phyloP scores from a whole-genome alignment of 2,329 filamentous ascomycete genomes.

The Ilyonectria robusta region DNA sequence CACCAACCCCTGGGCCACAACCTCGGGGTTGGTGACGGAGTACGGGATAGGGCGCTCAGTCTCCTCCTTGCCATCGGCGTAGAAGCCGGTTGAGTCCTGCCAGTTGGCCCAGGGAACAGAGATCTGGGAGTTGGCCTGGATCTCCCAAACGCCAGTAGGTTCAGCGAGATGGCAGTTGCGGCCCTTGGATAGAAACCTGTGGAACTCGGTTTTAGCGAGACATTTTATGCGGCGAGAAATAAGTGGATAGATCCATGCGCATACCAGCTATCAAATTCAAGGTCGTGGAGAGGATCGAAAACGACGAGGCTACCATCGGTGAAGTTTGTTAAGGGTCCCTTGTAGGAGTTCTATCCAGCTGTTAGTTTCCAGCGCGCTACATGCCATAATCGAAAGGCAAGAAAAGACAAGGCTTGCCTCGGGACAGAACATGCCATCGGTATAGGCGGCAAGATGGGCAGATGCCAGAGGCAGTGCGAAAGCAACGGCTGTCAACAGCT shows the following conservation, averaged over 20 bases:
- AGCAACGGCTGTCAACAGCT: slow-evolving; percentile 18
- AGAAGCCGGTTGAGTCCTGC: slow-evolving; percentile 20
- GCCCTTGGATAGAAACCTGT: slow-evolving; percentile 25
- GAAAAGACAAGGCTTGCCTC: slow-evolving; percentile 7
- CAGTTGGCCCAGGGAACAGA: slow-evolving; percentile 23
- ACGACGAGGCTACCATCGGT: slow-evolving; percentile 11
- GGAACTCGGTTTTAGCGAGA: neutral
- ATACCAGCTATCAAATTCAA: slow-evolving; percentile 29
- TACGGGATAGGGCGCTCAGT: slow-evolving; percentile 24
- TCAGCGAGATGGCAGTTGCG: slow-evolving; percentile 25
- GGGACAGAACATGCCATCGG: slow-evolving; percentile 23
- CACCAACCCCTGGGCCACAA: slow-evolving; percentile 19
- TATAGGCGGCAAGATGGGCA: slow-evolving; percentile 25
- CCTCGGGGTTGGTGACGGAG: slow-evolving; percentile 21
- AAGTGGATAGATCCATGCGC: neutral
- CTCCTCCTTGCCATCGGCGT: slow-evolving; percentile 24
- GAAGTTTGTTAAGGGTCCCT: slow-evolving; percentile 14
- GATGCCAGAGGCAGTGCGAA: slow-evolving; percentile 11
- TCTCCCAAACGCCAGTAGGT: slow-evolving; percentile 24
- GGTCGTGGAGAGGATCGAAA: slow-evolving; percentile 18
- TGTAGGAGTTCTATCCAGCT: slow-evolving; percentile 11
- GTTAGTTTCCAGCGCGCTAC: neutral
- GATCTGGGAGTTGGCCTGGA: slow-evolving; percentile 19
- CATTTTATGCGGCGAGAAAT: too few species aligned
- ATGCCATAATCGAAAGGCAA: neutral